Base-by-base conservation (phyloP, 352 stramenopile genomes). In the Ochromonadaceae sp. region DNA sequence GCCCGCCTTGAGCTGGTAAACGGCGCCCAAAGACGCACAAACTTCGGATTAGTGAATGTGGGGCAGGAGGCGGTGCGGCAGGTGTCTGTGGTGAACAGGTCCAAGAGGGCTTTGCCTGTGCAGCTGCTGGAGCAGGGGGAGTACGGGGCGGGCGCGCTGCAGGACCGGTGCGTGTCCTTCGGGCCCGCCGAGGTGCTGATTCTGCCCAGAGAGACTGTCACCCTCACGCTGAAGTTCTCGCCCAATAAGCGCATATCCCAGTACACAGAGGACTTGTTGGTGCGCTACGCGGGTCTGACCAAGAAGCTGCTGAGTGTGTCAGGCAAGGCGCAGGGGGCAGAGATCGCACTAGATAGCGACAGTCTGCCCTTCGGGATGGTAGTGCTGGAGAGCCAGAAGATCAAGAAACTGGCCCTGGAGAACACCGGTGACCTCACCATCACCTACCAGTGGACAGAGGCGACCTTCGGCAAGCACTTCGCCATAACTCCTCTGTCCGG, bases 1-100 rank as follows among this genome's bases (percentile, higher is more conserved):
- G 78, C 86, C 0, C 79, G 82, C 22, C 68, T 95, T 0, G 87
- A 95, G 67, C 77, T 95, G 7, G 79, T 82, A 9, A 90, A 94
- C 71, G 72, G 74, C 3, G 74, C 81, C 10, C 87, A 93, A 78
- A 78, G 85, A 34, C 71, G 72, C 30, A 52, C 91, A 25, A 70
- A 78, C 32, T 91, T 95, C 36, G 83, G 85, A 1, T 79, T 75
- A 25, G 70, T 95, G 4, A 79, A 84, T 35, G 81, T 91, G 48
- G 85, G 83, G 0, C 79, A 88, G 53, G 74, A 84, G 34, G 67
- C 77, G 20, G 76, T 72, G 1, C 78, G 82, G 14, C 80, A 75
- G 0, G 68, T 93, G 42, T 79, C 81, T 55, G 74, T 95, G 32
- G 72, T 87, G 41, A 94, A 95, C 65, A 81, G 82, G 3, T 80